These are phyloP conservation scores for Trichodelitschia bisporula DNA, from an alignment of 495 filamentous ascomycete genomes.

Conservation along the genomic window DNA sequence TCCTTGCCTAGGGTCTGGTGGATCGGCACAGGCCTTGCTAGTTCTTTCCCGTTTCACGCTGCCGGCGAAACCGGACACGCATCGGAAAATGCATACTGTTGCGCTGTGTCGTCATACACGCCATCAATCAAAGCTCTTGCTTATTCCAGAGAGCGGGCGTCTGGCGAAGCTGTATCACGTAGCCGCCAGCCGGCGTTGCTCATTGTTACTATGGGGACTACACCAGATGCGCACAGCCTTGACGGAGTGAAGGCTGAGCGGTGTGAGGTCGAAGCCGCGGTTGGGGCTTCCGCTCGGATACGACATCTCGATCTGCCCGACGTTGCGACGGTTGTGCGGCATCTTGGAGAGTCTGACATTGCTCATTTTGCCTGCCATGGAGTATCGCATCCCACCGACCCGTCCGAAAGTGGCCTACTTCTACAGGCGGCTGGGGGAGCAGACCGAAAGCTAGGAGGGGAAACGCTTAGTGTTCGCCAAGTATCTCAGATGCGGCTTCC, in stretches of 20 bases:
- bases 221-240: constrained; percentile 1
- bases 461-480: no score
- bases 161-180: not conserved
- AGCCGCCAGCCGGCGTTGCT: not conserved
- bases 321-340: constrained; percentile 1
- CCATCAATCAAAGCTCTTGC: constrained; percentile 6
- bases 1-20: constrained; percentile 5
- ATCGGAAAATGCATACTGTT: constrained; percentile 2
- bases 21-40: constrained; percentile 5
- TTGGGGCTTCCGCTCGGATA: constrained; percentile 1
- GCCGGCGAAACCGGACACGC: constrained; percentile 2
- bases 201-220: constrained; percentile 1
- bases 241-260: constrained; percentile 1
- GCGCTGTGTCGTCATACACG: constrained; percentile 7
- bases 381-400: constrained; percentile 5
- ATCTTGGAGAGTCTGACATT: constrained; percentile 5
- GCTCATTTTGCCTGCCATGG: constrained; percentile 12
- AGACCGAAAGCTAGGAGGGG: no score
- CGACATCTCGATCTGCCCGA: constrained; percentile 2
- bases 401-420: constrained; percentile 10
- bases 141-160: constrained; percentile 2
- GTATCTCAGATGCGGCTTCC: no score
- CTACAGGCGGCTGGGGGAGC: no score
- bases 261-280: constrained; percentile 1
- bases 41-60: constrained; percentile 7